Percentiles rank a stretch among this genome's conserved stretches.
Evolutionary conservation across 2,329 filamentous ascomycete genomes (phyloP).

Genomic region (Talaromyces sp.): DNA sequence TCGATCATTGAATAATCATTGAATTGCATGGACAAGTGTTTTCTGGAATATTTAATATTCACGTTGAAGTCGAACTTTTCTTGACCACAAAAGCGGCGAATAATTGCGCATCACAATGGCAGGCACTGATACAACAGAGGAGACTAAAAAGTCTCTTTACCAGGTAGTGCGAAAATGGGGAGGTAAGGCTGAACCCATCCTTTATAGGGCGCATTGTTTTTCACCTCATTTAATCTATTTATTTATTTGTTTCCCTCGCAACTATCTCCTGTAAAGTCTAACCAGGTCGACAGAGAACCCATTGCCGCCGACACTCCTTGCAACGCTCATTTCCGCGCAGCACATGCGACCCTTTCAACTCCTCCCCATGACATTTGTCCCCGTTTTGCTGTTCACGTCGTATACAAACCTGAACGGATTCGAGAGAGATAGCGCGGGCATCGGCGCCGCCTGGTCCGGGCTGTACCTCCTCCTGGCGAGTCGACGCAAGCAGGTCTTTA

Average conservation of each 20-base stretch:
- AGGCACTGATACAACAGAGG: slow-evolving; percentile 24
- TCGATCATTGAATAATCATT: not conserved
- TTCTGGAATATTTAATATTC: not conserved
- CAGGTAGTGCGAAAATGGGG: slow-evolving; percentile 39
- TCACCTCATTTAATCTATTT: not conserved
- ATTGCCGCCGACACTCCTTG: slow-evolving; percentile 60
- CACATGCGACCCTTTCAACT: slow-evolving; percentile 62
- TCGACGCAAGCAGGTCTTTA: slow-evolving; percentile 48
- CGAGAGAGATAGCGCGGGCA: slow-evolving; percentile 59
- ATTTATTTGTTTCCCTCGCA: not conserved
- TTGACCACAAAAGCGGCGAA: not conserved
- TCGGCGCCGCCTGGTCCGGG: slow-evolving; percentile 62
- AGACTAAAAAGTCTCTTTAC: slow-evolving; percentile 34
- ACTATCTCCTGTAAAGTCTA: not conserved
- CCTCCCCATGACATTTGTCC: slow-evolving; percentile 64
- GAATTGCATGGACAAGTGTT: not conserved
- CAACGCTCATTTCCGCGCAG: slow-evolving; percentile 62
- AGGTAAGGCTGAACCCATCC: slow-evolving; percentile 26
- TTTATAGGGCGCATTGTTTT: not conserved
- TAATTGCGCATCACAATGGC: slow-evolving; percentile 3
- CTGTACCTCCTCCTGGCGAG: slow-evolving; percentile 61
- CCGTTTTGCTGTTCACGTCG: slow-evolving; percentile 60
- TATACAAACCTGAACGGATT: slow-evolving; percentile 62
- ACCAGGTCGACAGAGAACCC: slow-evolving; percentile 49
- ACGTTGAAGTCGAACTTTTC: not conserved